Evolutionary conservation across 768 basidiomycete species (phyloP).

Genomic region (Amanita phalloides): DNA sequence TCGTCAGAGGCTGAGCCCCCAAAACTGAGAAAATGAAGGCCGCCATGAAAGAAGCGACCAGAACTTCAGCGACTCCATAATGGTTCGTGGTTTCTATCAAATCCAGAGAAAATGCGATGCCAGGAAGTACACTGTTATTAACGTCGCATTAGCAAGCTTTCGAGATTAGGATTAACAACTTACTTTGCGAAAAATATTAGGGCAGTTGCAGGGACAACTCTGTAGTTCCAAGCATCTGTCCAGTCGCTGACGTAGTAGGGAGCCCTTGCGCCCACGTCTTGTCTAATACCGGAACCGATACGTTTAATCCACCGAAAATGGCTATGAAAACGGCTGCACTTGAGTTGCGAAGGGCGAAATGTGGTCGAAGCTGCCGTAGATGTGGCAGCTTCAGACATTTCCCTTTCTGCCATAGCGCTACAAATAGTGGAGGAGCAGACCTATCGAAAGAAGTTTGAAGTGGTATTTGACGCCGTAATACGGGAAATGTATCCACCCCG

Average conservation of each 20-base stretch:
- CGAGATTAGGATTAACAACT: conserved; percentile 12
- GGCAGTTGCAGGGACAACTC: conserved; percentile 79
- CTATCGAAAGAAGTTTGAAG: too few species aligned
- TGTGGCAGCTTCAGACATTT: not conserved
- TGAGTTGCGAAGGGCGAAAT: conserved; percentile 8
- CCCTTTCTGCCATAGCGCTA: not conserved
- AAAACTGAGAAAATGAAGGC: conserved; percentile 81
- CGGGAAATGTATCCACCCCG: too few species aligned
- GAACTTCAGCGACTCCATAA: conserved; percentile 84
- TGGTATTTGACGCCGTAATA: too few species aligned
- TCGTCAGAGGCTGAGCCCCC: conserved; percentile 84
- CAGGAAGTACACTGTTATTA: conserved; percentile 61
- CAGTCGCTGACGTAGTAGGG: conserved; percentile 85
- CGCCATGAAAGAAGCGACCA: conserved; percentile 80
- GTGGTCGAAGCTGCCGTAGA: not conserved
- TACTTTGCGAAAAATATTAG: conserved; percentile 83
- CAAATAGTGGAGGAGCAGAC: too few species aligned
- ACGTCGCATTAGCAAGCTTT: not conserved
- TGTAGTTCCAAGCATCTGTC: conserved; percentile 87
- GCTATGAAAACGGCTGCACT: not conserved
- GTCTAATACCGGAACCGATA: conserved; percentile 51
- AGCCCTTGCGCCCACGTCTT: conserved; percentile 58
- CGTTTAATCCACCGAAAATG: conserved; percentile 18
- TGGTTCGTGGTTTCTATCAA: conserved; percentile 84
- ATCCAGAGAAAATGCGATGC: conserved; percentile 86